These are phyloP conservation scores for Colletotrichum cereale DNA, from an alignment of 2,329 filamentous ascomycete genomes.

Conservation along the genomic window DNA sequence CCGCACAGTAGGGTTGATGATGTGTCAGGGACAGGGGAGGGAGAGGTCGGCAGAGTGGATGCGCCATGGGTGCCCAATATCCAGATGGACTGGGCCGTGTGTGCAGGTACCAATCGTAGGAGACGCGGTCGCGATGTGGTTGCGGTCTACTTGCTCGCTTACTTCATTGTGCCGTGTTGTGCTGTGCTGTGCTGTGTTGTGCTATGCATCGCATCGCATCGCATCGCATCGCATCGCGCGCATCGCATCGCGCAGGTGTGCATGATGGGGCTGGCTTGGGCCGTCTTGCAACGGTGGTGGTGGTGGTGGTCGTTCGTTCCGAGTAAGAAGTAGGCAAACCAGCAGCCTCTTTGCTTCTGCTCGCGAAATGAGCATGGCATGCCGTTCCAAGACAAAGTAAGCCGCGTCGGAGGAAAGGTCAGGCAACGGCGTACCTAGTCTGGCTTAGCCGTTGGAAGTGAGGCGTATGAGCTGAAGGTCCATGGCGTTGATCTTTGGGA, in stretches of 20 bases:
- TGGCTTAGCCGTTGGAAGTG: conserved; percentile 4
- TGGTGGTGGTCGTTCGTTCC: not conserved
- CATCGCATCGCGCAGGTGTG: conserved; percentile 17
- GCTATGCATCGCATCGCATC: conserved; percentile 19
- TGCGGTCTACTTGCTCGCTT: conserved; percentile 22
- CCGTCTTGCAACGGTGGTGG: conserved; percentile 10
- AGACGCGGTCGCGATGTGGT: not conserved
- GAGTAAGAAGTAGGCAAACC: not conserved
- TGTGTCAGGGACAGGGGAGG: conserved; percentile 37
- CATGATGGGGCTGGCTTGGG: conserved; percentile 13
- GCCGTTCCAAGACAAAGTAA: conserved; percentile 2
- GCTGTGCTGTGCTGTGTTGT: conserved; percentile 26
- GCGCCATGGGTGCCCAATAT: conserved; percentile 37
- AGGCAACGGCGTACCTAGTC: not conserved
- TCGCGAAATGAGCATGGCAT: conserved; percentile 13
- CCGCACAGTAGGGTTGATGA: conserved; percentile 26
- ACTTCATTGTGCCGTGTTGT: conserved; percentile 25
- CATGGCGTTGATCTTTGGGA: conserved; percentile 4
- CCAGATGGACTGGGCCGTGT: conserved; percentile 6
- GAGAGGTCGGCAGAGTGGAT: conserved; percentile 28
- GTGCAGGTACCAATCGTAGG: not conserved
- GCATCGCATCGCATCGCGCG: conserved; percentile 13
- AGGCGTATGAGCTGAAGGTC: conserved; percentile 10
- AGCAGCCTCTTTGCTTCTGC: not conserved
- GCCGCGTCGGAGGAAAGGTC: not conserved